Base-by-base conservation (phyloP, 345 rosid genomes). In the Angophora floribunda region DNA sequence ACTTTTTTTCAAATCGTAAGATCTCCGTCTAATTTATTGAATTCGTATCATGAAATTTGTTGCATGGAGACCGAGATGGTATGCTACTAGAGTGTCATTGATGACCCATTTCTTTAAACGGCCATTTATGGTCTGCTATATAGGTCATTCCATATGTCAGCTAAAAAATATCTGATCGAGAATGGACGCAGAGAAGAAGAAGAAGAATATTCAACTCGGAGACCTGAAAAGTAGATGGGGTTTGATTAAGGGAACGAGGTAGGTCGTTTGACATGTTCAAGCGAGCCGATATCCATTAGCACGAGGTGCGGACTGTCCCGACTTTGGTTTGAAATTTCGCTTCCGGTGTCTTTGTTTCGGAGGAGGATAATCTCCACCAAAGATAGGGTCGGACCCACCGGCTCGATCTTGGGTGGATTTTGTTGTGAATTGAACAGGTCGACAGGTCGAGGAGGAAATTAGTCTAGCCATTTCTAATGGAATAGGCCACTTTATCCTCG, bases 31-130 rank as follows among this genome's bases (percentile, higher is more conserved):
- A 36, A 36, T 36, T 36, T 36, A 36, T 36, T 36, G 6, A 3
- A 32, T 67, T 17, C 41, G 2, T 4, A n/a, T n/a, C 9, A 0
- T 4, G 9, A n/a, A 63, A 63, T 3, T 67, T 10, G 41, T 30
- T 17, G 3, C 0, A 67, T 32, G 0, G 3, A 67, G 0, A 30
- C 22, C 22, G 36, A 6, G 5, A 13, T 14, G 13, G 7, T 32
- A 32, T 67, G 45, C 21, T 67, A 32, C 8, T 16, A 5, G 24
- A 6, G 24, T 32, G 32, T 32, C 16, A 22, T 4, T 4, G 12
- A 32, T 16, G 1, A 30, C 22, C 79, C 44, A 7, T 12, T 67
- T 32, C 45, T 67, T 16, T 67, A 67, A 32, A 12, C 4, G 36
- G 45, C 19, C 2, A 2, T 3, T 16, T 32, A 67, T 0, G 0